Evolutionary conservation across 768 basidiomycete genomes (phyloP), one percentile per base, ranked within the genome.

Genomic region (Lactifluus volemus): DNA sequence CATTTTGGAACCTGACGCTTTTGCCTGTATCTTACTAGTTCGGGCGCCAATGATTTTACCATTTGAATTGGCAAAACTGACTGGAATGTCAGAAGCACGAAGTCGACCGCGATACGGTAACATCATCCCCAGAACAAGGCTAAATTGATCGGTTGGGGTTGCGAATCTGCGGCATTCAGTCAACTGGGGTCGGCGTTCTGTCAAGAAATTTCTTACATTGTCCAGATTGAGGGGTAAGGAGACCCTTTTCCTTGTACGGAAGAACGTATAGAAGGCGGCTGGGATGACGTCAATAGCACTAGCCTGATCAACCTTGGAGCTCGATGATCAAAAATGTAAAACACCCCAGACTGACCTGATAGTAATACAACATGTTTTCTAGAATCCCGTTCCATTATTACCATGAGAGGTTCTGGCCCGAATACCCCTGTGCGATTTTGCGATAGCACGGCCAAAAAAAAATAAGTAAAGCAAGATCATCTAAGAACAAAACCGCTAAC

Each of bases 241-340:
- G 70, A 32, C 79, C 14, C 12, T 32, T 44, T 25, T 79, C 1
- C 86, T 85, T 6, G 81, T 74, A 12, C 83, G 78, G 67, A 84
- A 86, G 73, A 88, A 88, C 19, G 77, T 82, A 89, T 67, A 68
- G 44, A 89, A 87, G n/a, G 86, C 82, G 36, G 89, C 67, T 8
- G 85, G 85, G 60, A 89, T 80, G 7, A 81, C 83, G 70, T 89
- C 83, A 59, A 88, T 81, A 8, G 82, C 78, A 67, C 83, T 75
- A 68, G 88, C 86, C 82, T 86, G 61, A 44, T 41, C 41, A 38
- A 25, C 25, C 55, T 47, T 51, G 34, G 65, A 50, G 45, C 15
- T 17, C 14, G 44, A 59, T 48, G 59, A 63, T 53, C 63, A 39
- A 51, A 59, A 56, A 25, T 29, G 30, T 49, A 36, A 32, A 19